Conservation (phyloP, 1,284 basidiomycete species). For the Rhodotorula sp. region DNA sequence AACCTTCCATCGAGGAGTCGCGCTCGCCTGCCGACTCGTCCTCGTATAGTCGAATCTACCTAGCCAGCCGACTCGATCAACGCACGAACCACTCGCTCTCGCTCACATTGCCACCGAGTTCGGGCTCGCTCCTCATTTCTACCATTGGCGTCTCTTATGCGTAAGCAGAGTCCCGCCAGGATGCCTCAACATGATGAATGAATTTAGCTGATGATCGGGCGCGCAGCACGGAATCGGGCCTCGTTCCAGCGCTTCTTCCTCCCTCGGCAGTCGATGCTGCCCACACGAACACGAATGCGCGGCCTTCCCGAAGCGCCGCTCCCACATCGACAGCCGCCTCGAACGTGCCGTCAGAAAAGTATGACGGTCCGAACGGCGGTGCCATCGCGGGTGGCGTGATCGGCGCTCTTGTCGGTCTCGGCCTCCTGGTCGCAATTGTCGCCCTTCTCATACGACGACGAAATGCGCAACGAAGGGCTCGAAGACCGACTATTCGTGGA, state of each 20-base stretch:
- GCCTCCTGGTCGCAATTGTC: not conserved
- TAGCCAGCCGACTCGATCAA: not conserved
- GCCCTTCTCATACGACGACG: not conserved
- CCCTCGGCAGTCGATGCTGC: not conserved
- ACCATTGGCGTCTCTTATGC: conserved; percentile 12
- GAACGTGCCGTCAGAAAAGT: not conserved
- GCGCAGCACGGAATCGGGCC: not conserved
- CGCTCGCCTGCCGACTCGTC: not conserved
- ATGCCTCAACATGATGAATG: not conserved
- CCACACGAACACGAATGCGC: not conserved
- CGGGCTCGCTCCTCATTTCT: conserved; percentile 2
- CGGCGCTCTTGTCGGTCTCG: conserved; percentile 4
- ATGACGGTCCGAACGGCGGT: not conserved
- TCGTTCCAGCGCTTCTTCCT: not conserved
- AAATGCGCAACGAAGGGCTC: not conserved
- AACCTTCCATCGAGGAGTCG: not conserved
- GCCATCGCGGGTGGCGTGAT: conserved; percentile 1
- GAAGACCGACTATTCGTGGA: not conserved
- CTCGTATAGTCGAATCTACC: not conserved
- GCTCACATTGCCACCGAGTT: not conserved
- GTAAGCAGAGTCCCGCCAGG: not conserved
- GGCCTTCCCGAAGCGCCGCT: not conserved
- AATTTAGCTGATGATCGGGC: not conserved
- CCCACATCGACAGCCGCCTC: not conserved
- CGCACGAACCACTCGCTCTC: not conserved